Evolutionary conservation across 441 rosid species (phyloP).

Genomic region (Macaranga tanarius): DNA sequence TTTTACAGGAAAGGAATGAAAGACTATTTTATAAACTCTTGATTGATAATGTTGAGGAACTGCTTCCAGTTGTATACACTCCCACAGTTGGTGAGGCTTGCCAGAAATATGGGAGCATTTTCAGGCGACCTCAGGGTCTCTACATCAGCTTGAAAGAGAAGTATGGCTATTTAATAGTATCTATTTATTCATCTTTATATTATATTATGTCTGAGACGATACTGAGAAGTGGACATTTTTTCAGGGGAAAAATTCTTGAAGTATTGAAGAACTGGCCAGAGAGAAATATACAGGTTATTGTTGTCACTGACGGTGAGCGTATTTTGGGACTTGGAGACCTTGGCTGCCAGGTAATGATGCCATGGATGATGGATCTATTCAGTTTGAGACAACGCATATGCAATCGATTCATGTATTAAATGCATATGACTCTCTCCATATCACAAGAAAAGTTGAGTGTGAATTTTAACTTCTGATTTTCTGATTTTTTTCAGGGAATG

Average conservation of each 20-base stretch:
- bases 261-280: slow-evolving; percentile 93
- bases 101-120: slow-evolving; percentile 95
- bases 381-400: background rate
- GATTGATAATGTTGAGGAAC: slow-evolving; percentile 91
- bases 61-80: slow-evolving; percentile 95
- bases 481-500: slow-evolving; percentile 62
- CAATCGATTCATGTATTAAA: background rate
- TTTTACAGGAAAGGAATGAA: slow-evolving; percentile 84
- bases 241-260: slow-evolving; percentile 83
- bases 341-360: slow-evolving; percentile 75
- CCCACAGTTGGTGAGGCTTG: slow-evolving; percentile 99
- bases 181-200: slow-evolving; percentile 16
- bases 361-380: background rate
- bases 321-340: slow-evolving; percentile 96
- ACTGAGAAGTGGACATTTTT: slow-evolving; percentile 20
- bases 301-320: slow-evolving; percentile 94
- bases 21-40: slow-evolving; percentile 89
- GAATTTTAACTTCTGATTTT: slow-evolving; percentile 7
- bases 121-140: slow-evolving; percentile 93
- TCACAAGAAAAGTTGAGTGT: background rate
- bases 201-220: slow-evolving; percentile 7
- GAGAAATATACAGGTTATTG: slow-evolving; percentile 83
- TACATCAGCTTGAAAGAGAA: slow-evolving; percentile 92
- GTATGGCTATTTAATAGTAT: slow-evolving; percentile 34
- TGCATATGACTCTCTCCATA: slow-evolving; percentile 2